These are phyloP conservation scores for Stachybotrys chartarum DNA, from an alignment of 2,329 filamentous ascomycete species.

Conservation along the genomic window DNA sequence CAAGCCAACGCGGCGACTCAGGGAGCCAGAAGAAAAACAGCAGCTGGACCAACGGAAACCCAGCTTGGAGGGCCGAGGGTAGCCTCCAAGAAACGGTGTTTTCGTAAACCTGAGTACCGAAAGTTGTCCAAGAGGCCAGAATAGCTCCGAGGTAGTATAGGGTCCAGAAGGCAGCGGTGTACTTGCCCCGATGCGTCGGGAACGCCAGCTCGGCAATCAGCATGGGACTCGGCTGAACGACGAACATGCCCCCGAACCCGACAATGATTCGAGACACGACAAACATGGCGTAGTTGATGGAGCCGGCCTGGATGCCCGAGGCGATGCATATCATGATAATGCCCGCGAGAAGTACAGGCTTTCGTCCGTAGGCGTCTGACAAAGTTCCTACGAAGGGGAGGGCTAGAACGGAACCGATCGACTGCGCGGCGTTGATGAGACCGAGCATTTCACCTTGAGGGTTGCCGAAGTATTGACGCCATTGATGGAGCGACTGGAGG, in stretches of 20 bases:
- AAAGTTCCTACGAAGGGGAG: slow-evolving; percentile 26
- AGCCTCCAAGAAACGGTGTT: slow-evolving; percentile 6
- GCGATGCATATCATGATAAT: slow-evolving; percentile 20
- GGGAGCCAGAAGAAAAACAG: slow-evolving; percentile 2
- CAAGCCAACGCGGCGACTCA: not conserved
- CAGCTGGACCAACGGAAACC: not conserved
- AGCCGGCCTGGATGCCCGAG: slow-evolving; percentile 21
- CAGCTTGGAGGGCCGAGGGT: slow-evolving; percentile 4
- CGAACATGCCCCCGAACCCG: slow-evolving; percentile 21
- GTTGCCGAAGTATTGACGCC: slow-evolving; percentile 32
- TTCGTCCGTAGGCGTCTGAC: slow-evolving; percentile 32
- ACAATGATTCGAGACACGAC: slow-evolving; percentile 22
- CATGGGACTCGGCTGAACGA: slow-evolving; percentile 23
- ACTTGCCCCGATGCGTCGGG: slow-evolving; percentile 23
- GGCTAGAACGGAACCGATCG: slow-evolving; percentile 29
- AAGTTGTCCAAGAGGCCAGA: slow-evolving; percentile 6
- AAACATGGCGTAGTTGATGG: slow-evolving; percentile 18
- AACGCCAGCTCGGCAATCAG: slow-evolving; percentile 26
- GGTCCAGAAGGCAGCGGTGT: slow-evolving; percentile 12
- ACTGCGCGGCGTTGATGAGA: slow-evolving; percentile 27
- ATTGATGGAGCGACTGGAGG: slow-evolving; percentile 31
- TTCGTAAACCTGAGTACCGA: slow-evolving; percentile 3
- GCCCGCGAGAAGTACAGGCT: slow-evolving; percentile 26
- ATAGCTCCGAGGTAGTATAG: slow-evolving; percentile 5
- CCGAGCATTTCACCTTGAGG: slow-evolving; percentile 27